These are phyloP conservation scores for Lactarius psammicola DNA, from an alignment of 768 basidiomycete genomes.

Conservation along the genomic window DNA sequence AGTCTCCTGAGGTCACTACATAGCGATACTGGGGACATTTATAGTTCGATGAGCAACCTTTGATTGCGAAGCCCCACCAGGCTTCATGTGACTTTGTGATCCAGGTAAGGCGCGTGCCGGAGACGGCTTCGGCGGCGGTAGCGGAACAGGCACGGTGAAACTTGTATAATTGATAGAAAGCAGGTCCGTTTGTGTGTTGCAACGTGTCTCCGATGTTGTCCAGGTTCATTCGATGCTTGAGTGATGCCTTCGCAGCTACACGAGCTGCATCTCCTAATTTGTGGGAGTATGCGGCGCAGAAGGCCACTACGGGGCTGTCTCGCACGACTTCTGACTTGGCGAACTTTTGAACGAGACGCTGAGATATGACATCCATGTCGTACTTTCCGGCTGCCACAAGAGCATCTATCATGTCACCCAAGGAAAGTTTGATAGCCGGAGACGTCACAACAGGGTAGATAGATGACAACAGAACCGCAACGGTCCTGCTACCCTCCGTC, in stretches of 20 bases:
- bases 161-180: slow-evolving; percentile 3
- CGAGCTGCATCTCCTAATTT: not conserved
- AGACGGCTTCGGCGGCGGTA: not conserved
- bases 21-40: not conserved
- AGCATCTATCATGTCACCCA: not conserved
- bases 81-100: not conserved
- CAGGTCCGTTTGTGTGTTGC: slow-evolving; percentile 7
- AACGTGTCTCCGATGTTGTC: slow-evolving; percentile 4
- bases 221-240: slow-evolving; percentile 3
- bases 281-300: not conserved
- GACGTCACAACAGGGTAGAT: too few relatives aligned
- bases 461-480: not conserved
- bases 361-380: not conserved
- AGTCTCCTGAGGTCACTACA: too few relatives aligned
- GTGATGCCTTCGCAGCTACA: slow-evolving; percentile 11
- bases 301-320: not conserved
- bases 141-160: slow-evolving; percentile 15
- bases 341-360: not conserved
- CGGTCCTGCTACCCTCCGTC: not conserved
- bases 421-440: too few relatives aligned
- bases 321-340: not conserved
- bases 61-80: not conserved
- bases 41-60: too few relatives aligned
- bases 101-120: not conserved
- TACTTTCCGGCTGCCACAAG: not conserved